Conservation (phyloP, 2,329 filamentous ascomycete species). For the Tolypocladium inflatum region DNA sequence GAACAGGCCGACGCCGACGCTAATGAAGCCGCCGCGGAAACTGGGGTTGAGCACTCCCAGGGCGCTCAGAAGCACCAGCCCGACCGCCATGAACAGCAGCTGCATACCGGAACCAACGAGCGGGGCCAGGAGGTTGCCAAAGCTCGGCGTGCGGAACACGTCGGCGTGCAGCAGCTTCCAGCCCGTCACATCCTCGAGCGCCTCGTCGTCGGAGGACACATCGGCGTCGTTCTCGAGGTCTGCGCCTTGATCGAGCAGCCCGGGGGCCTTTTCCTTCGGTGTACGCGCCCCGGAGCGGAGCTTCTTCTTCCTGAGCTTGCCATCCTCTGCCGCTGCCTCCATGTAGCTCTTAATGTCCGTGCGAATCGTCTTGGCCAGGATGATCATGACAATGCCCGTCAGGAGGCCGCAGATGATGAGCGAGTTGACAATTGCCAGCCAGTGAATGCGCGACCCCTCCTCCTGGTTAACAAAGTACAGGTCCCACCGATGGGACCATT, state of each 20-base stretch:
- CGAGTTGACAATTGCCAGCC: slow-evolving; percentile 82
- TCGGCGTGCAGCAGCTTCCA: slow-evolving; percentile 89
- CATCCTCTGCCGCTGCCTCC: slow-evolving; percentile 56
- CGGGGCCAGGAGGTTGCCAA: slow-evolving; percentile 66
- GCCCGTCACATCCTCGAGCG: slow-evolving; percentile 69
- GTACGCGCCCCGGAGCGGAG: slow-evolving; percentile 21
- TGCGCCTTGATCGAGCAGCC: slow-evolving; percentile 51
- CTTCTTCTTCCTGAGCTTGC: slow-evolving; percentile 48
- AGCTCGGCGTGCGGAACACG: slow-evolving; percentile 66
- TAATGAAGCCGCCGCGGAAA: slow-evolving; percentile 84
- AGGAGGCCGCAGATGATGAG: slow-evolving; percentile 73
- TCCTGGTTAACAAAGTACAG: slow-evolving; percentile 84
- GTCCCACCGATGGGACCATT: slow-evolving; percentile 82
- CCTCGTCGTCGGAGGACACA: slow-evolving; percentile 42
- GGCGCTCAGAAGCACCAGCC: slow-evolving; percentile 63
- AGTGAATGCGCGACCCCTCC: slow-evolving; percentile 73
- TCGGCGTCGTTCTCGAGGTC: slow-evolving; percentile 43
- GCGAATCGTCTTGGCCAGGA: slow-evolving; percentile 67
- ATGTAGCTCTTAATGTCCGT: slow-evolving; percentile 70
- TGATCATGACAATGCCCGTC: slow-evolving; percentile 71
- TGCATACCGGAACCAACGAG: slow-evolving; percentile 81
- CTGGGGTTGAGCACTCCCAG: slow-evolving; percentile 75
- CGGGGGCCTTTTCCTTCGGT: slow-evolving; percentile 40
- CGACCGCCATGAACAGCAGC: slow-evolving; percentile 70
- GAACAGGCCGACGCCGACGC: slow-evolving; percentile 74